Conservation (phyloP, 345 rosid genomes). For the Excoecaria agallocha region DNA sequence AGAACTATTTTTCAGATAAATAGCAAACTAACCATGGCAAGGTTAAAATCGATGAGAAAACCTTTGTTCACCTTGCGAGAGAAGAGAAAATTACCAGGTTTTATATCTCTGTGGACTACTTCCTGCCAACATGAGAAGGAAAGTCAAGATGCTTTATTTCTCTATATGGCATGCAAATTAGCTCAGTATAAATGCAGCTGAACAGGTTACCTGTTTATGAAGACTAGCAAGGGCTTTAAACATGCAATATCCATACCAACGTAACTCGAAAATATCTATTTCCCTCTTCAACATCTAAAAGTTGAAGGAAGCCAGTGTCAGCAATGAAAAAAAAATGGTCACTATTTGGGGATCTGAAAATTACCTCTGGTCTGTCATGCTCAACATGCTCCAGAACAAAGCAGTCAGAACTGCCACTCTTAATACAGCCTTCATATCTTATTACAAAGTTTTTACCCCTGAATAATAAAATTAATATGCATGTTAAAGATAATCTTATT, state of each 20-base stretch:
- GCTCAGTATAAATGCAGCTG: not conserved
- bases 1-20: constrained; percentile 2
- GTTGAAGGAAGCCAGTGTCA: constrained; percentile 16
- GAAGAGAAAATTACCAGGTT: constrained; percentile 97
- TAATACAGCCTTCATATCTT: constrained; percentile 72
- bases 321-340: constrained; percentile 8
- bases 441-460: constrained; percentile 87
- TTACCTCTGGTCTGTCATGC: constrained; percentile 95
- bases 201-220: constrained; percentile 66
- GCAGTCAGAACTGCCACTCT: constrained; percentile 70
- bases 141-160: not conserved
- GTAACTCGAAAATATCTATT: constrained; percentile 64
- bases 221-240: constrained; percentile 83
- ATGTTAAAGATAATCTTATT: not conserved
- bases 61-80: constrained; percentile 72
- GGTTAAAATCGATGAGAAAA: constrained; percentile 92
- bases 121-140: constrained; percentile 47
- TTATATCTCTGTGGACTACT: constrained; percentile 89
- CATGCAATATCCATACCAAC: constrained; percentile 81
- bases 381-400: constrained; percentile 84
- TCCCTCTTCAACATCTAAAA: constrained; percentile 67
- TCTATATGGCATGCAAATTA: not conserved
- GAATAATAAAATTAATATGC: constrained; percentile 25
- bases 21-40: constrained; percentile 69
- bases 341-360: constrained; percentile 6